phyloP scores from a whole-genome alignment of 257 asterid genomes.

The Oldenlandia corymbosa region DNA sequence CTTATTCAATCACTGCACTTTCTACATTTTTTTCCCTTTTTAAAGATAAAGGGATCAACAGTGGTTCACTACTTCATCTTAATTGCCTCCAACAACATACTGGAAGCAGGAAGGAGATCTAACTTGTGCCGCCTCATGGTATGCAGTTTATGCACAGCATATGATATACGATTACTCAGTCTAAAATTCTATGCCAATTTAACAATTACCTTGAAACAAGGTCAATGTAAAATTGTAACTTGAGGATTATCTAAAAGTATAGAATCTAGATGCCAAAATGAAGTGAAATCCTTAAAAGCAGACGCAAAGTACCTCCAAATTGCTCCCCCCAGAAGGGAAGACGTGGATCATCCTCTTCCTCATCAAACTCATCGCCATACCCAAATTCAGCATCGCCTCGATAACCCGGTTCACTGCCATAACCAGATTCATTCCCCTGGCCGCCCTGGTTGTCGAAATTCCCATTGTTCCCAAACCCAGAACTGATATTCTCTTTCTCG shows the following conservation, averaged over 20 bases:
- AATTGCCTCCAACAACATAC: too few relatives aligned
- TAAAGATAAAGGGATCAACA: too few relatives aligned
- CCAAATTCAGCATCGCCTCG: constrained; percentile 88
- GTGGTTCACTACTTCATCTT: too few relatives aligned
- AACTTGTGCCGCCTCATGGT: too few relatives aligned
- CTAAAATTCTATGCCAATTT: not conserved
- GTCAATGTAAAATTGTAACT: not conserved
- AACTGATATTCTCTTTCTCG: constrained; percentile 46
- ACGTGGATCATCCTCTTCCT: constrained; percentile 72
- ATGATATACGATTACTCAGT: too few relatives aligned
- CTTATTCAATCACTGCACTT: not conserved
- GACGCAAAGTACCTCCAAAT: constrained; percentile 52
- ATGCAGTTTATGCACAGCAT: too few relatives aligned
- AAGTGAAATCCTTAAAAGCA: not conserved
- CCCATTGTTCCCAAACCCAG: constrained; percentile 51
- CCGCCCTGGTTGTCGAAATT: constrained; percentile 59
- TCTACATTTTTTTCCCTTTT: too few relatives aligned
- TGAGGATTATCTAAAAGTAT: not conserved
- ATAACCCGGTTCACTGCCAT: constrained; percentile 96
- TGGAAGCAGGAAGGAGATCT: too few relatives aligned
- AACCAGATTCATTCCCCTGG: constrained; percentile 78
- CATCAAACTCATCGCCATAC: constrained; percentile 70
- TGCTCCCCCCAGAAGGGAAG: constrained; percentile 81
- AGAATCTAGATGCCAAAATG: not conserved
- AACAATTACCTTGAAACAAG: not conserved